These are phyloP conservation scores for maize (Zea mays) DNA, from an alignment of 176 grass and related monocot genomes.

Conservation along the genomic window Zm-B73-REFERENCE-NAM-5.0 NC_050104.1:102020001-102020500, in stretches of 20 bases:
- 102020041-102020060: background rate
- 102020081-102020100: constrained; percentile 27
- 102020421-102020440: too few relatives aligned
- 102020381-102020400: too few relatives aligned
- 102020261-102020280: background rate
- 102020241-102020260: background rate
- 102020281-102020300: background rate
- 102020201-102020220: background rate
- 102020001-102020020: background rate
- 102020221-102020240: background rate
- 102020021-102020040: background rate
- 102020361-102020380: too few relatives aligned
- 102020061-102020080: background rate
- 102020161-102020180: background rate
- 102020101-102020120: background rate
- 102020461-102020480: background rate
- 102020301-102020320: too few relatives aligned
- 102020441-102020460: too few relatives aligned
- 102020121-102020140: background rate
- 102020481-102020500: background rate
- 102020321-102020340: too few relatives aligned
- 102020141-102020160: background rate
- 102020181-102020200: background rate
- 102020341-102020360: too few relatives aligned
- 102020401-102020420: too few relatives aligned